These are phyloP conservation scores for Backusella tarrabulga DNA, from an alignment of 192 early-diverging fungal genomes.

Conservation along the genomic window DNA sequence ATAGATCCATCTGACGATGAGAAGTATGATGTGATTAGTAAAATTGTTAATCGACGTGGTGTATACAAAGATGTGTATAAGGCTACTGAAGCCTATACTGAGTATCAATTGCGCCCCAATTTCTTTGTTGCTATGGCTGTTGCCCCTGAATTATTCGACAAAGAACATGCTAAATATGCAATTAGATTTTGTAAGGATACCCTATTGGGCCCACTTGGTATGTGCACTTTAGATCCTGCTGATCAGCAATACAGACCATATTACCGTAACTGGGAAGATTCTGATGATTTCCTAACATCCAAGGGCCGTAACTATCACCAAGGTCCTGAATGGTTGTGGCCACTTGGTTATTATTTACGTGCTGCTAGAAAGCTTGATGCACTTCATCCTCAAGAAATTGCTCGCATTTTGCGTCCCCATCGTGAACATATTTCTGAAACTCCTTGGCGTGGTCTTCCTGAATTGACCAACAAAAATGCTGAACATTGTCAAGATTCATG, in stretches of 20 bases:
- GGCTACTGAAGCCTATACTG: slow-evolving; percentile 68
- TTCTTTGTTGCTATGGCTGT: slow-evolving; percentile 88
- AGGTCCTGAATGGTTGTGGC: slow-evolving; percentile 96
- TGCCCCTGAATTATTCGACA: slow-evolving; percentile 91
- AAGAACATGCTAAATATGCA: slow-evolving; percentile 68
- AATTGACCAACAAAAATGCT: slow-evolving; percentile 91
- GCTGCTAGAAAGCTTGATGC: slow-evolving; percentile 76
- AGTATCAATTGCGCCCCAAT: slow-evolving; percentile 95
- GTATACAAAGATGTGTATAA: slow-evolving; percentile 93
- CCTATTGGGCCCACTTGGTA: slow-evolving; percentile 85
- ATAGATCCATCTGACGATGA: slow-evolving; percentile 61
- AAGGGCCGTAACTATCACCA: slow-evolving; percentile 99
- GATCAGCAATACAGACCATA: slow-evolving; percentile 93
- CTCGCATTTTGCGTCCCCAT: slow-evolving; percentile 72
- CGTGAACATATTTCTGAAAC: slow-evolving; percentile 72
- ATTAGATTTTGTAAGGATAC: slow-evolving; percentile 66
- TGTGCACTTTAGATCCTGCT: slow-evolving; percentile 92
- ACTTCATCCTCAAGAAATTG: slow-evolving; percentile 45
- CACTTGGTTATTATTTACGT: slow-evolving; percentile 84
- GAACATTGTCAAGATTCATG: slow-evolving; percentile 81
- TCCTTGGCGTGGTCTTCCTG: slow-evolving; percentile 90
- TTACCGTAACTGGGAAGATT: slow-evolving; percentile 93
- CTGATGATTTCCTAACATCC: slow-evolving; percentile 77
- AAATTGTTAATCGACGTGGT: slow-evolving; percentile 81
- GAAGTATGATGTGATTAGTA: slow-evolving; percentile 55